Base-by-base conservation (phyloP, 352 stramenopile genomes). In the Halophytophthora batemanensis region DNA sequence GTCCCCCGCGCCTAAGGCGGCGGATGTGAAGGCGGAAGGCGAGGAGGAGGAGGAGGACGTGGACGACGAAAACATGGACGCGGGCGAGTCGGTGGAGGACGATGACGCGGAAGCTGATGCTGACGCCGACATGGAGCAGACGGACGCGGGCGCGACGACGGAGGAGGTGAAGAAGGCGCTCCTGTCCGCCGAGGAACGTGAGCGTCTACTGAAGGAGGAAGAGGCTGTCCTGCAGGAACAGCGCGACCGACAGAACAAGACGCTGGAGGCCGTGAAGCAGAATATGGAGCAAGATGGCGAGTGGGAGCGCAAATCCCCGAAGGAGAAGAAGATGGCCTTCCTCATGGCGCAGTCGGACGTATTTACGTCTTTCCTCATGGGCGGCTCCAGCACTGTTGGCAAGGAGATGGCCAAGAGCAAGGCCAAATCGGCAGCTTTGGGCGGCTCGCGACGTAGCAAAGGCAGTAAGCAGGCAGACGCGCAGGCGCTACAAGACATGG, bases 271-370 rank as follows among this genome's bases (percentile, higher is more conserved):
- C 6, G 69, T 94, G 18, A 82, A 83, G 47, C 69, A 90, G 58
- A 71, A 45, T 14, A 45, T 92, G 6, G 57, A 66, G 38, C 68
- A 87, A 37, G 77, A 90, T 42, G 55, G 56, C 18, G 71, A 76
- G 2, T 86, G 60, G 65, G 47, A 39, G 17, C 60, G 60, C 19
- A 89, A 89, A 56, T 61, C 65, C 2, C 58, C 61, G 11, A n/a
- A 62, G 1, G 75, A 94, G 52, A 80, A 82, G 64, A 87, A 87
- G 48, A 86, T 94, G 77, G 75, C 74, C 35, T 94, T 94, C 52
- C 63, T 94, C n/a, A 94, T 94, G 84, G 84, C 84, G 2, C 84
- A 89, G 62, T 94, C 84, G 41, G 82, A 94, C 54, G 84, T 94
- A 13, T 94, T 94, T 56, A 94, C 84, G 59, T 88, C 74, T 37